Percentiles rank a stretch among this genome's conserved stretches.
Evolutionary conservation across 106 monocot genomes (phyloP).

Genomic region (Dendrobium huoshanense): DNA sequence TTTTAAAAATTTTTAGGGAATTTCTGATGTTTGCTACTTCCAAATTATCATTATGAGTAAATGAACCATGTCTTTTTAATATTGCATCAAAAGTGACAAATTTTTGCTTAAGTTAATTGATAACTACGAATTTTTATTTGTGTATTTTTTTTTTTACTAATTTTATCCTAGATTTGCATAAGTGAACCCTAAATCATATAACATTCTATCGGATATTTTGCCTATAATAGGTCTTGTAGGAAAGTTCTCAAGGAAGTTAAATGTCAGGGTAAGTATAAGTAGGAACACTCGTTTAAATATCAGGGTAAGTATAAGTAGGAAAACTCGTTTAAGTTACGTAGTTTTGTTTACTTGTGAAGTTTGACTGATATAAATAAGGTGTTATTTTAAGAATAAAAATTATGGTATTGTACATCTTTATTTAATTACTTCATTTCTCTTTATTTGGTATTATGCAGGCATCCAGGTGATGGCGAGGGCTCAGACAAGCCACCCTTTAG

Average conservation of each 20-base stretch:
- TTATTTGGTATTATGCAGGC: conserved; percentile 7
- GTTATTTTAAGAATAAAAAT: not conserved
- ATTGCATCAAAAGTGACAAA: not conserved
- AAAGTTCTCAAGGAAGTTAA: not conserved
- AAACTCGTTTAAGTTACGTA: not conserved
- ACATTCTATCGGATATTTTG: not conserved
- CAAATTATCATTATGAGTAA: no score
- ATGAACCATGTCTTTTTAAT: not conserved
- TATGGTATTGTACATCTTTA: not conserved
- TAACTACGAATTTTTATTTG: not conserved
- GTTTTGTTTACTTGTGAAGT: not conserved
- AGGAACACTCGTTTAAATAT: not conserved
- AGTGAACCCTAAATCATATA: not conserved
- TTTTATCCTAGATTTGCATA: not conserved
- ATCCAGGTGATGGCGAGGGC: conserved; percentile 26
- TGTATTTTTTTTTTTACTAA: not conserved
- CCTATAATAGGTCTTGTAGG: not conserved
- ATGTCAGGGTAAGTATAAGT: not conserved
- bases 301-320: not conserved
- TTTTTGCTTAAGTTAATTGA: not conserved
- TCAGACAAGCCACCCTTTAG: conserved; percentile 81
- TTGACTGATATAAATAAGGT: not conserved
- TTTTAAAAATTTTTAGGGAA: no score
- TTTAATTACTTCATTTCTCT: not conserved
- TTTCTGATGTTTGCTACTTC: no score